Conservation (phyloP, 306 rosid genomes). For the Fragaria nilgerrensis region DNA sequence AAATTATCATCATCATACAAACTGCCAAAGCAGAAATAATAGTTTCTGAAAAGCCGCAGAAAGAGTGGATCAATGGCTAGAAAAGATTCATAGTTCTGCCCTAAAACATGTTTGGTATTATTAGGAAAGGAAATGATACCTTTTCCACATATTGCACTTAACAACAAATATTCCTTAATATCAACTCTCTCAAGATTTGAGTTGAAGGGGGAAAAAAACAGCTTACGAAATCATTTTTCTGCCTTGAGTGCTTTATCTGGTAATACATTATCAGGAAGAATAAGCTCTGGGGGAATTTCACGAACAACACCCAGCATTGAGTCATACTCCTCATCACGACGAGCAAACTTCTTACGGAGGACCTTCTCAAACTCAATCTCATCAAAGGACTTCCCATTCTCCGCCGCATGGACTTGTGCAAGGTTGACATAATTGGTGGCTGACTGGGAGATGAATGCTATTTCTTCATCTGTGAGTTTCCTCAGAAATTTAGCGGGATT, state of each 20-base stretch:
- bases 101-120: slow-evolving; percentile 55
- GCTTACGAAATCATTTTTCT: slow-evolving; percentile 17
- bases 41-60: slow-evolving; percentile 27
- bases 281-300: slow-evolving; percentile 62
- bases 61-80: slow-evolving; percentile 25
- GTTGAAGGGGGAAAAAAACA: slow-evolving; percentile 23
- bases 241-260: slow-evolving; percentile 60
- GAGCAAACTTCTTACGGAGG: slow-evolving; percentile 70
- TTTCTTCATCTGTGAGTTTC: slow-evolving; percentile 87
- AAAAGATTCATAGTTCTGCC: slow-evolving; percentile 42
- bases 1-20: slow-evolving; percentile 33
- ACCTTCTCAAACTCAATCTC: slow-evolving; percentile 75
- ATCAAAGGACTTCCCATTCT: slow-evolving; percentile 73
- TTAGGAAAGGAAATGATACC: slow-evolving; percentile 56
- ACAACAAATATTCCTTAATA: slow-evolving; percentile 39
- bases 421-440: slow-evolving; percentile 72
- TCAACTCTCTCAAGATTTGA: slow-evolving; percentile 39
- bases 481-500: slow-evolving; percentile 87
- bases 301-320: slow-evolving; percentile 59
- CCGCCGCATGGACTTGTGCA: slow-evolving; percentile 92
- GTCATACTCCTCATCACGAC: slow-evolving; percentile 60
- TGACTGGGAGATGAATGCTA: slow-evolving; percentile 71
- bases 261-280: slow-evolving; percentile 60
- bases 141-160: slow-evolving; percentile 48
- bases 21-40: slow-evolving; percentile 40